These are phyloP conservation scores for Phytophthora melonis DNA, from an alignment of 352 stramenopile genomes.

Conservation along the genomic window DNA sequence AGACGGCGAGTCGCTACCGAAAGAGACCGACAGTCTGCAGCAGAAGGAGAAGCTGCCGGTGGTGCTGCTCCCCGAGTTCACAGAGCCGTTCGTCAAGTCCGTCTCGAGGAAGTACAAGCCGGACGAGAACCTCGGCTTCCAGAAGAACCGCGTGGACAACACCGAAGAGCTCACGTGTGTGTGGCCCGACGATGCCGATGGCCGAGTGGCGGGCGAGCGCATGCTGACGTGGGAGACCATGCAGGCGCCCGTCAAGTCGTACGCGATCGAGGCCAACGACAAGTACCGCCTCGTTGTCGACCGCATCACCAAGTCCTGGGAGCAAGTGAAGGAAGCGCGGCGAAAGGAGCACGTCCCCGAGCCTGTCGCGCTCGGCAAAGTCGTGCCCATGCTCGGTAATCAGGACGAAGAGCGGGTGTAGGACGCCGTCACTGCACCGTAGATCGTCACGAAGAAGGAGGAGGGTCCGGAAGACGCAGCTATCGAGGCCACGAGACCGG, in stretches of 20 bases:
- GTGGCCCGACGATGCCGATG: conserved; percentile 57
- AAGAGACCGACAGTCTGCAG: conserved; percentile 15
- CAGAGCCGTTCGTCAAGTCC: conserved; percentile 50
- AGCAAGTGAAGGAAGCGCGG: conserved; percentile 19
- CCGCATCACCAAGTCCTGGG: conserved; percentile 33
- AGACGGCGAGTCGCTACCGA: conserved; percentile 9
- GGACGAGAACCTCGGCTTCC: conserved; percentile 47
- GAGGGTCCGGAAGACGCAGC: conserved; percentile 1
- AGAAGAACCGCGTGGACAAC: conserved; percentile 38
- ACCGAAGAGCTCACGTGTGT: conserved; percentile 62
- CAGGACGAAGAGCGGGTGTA: conserved; percentile 14
- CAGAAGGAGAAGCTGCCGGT: conserved; percentile 23
- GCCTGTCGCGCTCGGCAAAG: conserved; percentile 26
- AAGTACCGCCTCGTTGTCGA: conserved; percentile 56
- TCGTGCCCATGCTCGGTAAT: conserved; percentile 15
- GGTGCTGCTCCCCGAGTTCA: conserved; percentile 53
- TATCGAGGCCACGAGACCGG: conserved; percentile 8
- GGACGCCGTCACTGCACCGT: conserved; percentile 27
- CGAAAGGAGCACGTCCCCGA: not conserved
- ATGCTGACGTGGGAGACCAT: conserved; percentile 78
- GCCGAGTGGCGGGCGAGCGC: conserved; percentile 36
- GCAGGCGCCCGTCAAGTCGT: conserved; percentile 65
- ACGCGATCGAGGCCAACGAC: conserved; percentile 66
- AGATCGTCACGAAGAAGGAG: conserved; percentile 23
- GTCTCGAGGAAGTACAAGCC: conserved; percentile 39